Evolutionary conservation across 176 grass and related monocot species (phyloP).

Genomic region (Poa annua): DNA sequence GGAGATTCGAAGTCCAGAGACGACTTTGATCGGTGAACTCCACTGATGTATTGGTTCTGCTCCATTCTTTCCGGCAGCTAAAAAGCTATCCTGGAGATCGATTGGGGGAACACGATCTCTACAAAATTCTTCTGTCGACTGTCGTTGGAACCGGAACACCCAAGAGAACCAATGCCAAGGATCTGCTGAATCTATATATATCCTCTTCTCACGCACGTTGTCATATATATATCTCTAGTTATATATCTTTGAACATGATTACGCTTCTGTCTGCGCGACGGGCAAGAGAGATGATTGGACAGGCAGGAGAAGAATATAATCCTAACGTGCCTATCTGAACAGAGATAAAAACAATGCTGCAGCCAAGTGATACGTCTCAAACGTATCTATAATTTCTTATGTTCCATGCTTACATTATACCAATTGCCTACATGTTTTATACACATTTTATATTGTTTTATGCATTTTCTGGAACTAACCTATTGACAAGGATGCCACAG

Average conservation of each 20-base stretch:
- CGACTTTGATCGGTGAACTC: constrained; percentile 14
- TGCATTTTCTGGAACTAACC: too few species aligned
- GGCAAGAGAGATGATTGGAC: background rate
- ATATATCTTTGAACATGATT: constrained; percentile 12
- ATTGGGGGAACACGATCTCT: background rate
- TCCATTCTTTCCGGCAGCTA: background rate
- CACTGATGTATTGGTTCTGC: background rate
- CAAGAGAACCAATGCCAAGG: background rate
- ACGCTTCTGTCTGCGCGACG: background rate
- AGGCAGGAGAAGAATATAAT: background rate
- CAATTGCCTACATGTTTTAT: too few species aligned
- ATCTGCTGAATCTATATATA: constrained; percentile 2
- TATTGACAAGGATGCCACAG: too few species aligned
- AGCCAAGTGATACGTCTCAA: too few species aligned
- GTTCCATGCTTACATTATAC: too few species aligned
- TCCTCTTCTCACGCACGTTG: background rate
- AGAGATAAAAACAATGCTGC: background rate
- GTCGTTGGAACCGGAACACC: background rate
- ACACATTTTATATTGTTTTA: too few species aligned
- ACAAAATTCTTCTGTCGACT: constrained; percentile 12
- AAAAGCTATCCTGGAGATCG: constrained; percentile 5
- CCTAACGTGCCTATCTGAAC: background rate
- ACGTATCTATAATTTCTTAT: too few species aligned
- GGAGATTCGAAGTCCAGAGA: background rate
- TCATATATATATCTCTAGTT: background rate